Evolutionary conservation across 139 green algal genomes (phyloP), one percentile per base, ranked within the genome.

Genomic region (Haematococcus lacustris): DNA sequence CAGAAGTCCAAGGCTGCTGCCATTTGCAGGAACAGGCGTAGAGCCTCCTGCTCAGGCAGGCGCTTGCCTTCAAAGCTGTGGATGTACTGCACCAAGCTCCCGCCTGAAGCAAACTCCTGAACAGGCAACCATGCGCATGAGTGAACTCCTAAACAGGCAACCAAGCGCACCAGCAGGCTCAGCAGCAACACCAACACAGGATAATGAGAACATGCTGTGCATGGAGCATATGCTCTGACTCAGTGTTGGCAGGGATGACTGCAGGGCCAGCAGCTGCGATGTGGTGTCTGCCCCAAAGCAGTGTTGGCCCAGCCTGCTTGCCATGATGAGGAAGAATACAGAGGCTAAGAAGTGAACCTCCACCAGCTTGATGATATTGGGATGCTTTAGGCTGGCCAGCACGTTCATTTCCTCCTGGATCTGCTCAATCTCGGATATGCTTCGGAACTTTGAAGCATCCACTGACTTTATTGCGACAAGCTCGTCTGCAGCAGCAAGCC

Each of bases 321-420:
- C 66, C 88, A 95, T 92, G 35, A 92, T 77, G 37, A 94, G 85
- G 67, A 86, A 89, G 72, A 93, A 89, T 30, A 73, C 70, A 68
- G 82, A 79, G 78, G 69, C 62, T 7, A 74, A 70, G 73, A 89
- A 85, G 47, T 85, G 71, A 38, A 85, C 74, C 34, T 88, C 83
- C 39, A 81, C 73, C 37, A 94, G 78, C 26, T 77, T 74, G 34
- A 93, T 89, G 68, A 94, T 91, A 81, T 89, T 83, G 9, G 77
- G 77, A 77, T 94, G 89, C 57, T 87, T 87, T 25, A 94, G 78
- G 1, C 32, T 70, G 4, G 72, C 77, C 51, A 94, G 86, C 57
- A 91, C 82, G 0, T 40, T 66, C 73, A 90, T 91, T 80, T 94
- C 89, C 41, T 89, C 86, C 76, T 93, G 75, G 28, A 88, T 78